These are phyloP conservation scores for Seiridium cupressi DNA, from an alignment of 2,329 filamentous ascomycete genomes.

Conservation along the genomic window DNA sequence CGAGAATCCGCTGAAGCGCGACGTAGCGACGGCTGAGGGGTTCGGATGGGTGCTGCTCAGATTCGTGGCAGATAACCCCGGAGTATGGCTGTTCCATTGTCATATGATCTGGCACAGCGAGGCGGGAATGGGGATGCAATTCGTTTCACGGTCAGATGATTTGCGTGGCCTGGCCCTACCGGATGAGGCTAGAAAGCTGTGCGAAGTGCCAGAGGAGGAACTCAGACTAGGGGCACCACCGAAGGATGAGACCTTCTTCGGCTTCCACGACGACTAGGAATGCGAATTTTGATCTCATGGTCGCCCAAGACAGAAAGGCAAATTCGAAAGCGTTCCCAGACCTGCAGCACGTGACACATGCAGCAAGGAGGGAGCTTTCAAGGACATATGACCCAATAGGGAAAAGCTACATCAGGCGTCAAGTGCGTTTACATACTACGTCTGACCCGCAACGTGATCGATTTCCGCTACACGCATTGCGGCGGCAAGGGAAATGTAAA, in stretches of 20 bases:
- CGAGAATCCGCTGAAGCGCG: slow-evolving; percentile 44
- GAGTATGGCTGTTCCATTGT: slow-evolving; percentile 40
- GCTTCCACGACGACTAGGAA: slow-evolving; percentile 22
- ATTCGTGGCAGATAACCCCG: slow-evolving; percentile 49
- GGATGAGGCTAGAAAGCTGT: slow-evolving; percentile 42
- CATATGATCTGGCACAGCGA: slow-evolving; percentile 37
- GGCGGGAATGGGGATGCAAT: slow-evolving; percentile 37
- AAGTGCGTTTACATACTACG: too few relatives aligned
- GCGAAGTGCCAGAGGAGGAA: slow-evolving; percentile 37
- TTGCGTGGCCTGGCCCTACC: slow-evolving; percentile 42
- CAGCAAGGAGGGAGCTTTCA: too few relatives aligned
- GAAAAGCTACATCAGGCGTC: too few relatives aligned
- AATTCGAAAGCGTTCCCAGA: too few relatives aligned
- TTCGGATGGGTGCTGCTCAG: slow-evolving; percentile 49
- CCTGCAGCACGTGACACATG: too few relatives aligned
- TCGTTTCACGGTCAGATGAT: slow-evolving; percentile 43
- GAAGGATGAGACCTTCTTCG: slow-evolving; percentile 45
- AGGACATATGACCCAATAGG: too few relatives aligned
- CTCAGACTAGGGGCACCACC: slow-evolving; percentile 47
- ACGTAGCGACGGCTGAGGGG: slow-evolving; percentile 41
- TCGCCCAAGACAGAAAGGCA: neutral
- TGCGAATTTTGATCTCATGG: neutral
- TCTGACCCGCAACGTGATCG: too few relatives aligned
- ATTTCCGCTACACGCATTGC: too few relatives aligned
- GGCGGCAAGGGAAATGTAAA: too few relatives aligned